Evolutionary conservation across 148 eudicot genomes (phyloP).

Genomic region (Drosera capensis): DNA sequence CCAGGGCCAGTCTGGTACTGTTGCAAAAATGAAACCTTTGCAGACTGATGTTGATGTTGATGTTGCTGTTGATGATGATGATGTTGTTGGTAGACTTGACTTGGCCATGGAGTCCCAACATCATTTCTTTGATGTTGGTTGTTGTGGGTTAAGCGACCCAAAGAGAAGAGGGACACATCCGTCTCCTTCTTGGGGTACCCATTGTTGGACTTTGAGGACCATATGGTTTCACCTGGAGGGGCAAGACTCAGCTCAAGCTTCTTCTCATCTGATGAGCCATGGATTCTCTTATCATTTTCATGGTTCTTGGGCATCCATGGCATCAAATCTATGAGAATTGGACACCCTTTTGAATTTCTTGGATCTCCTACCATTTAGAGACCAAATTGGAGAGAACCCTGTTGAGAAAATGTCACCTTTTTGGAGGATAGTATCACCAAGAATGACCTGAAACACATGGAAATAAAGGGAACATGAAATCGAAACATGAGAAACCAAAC

Average conservation of each 20-base stretch:
- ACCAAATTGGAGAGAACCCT: too few relatives aligned
- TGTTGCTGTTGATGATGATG: slow-evolving; percentile 3
- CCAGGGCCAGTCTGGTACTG: slow-evolving; percentile 16
- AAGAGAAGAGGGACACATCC: slow-evolving; percentile 22
- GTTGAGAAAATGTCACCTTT: too few relatives aligned
- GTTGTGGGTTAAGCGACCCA: slow-evolving; percentile 10
- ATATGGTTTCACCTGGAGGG: slow-evolving; percentile 41
- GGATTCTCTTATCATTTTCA: slow-evolving; percentile 11
- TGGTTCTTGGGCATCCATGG: slow-evolving; percentile 13
- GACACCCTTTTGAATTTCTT: slow-evolving; percentile 19
- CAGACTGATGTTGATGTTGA: slow-evolving; percentile 2
- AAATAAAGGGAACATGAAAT: neutral
- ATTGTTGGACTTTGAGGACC: slow-evolving; percentile 15
- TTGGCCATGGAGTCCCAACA: slow-evolving; percentile 16
- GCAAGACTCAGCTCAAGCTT: slow-evolving; percentile 72
- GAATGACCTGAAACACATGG: neutral
- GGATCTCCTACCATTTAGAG: slow-evolving; percentile 17
- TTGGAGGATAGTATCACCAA: too few relatives aligned
- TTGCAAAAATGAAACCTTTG: slow-evolving; percentile 7
- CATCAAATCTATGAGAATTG: slow-evolving; percentile 50
- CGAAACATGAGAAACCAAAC: neutral
- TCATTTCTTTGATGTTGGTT: slow-evolving; percentile 3
- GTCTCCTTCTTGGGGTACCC: slow-evolving; percentile 9
- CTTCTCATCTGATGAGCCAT: slow-evolving; percentile 33
- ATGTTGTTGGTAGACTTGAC: slow-evolving; percentile 1